These are phyloP conservation scores for Trifolium pratense DNA, from an alignment of 306 rosid species.

Conservation along the genomic window DNA sequence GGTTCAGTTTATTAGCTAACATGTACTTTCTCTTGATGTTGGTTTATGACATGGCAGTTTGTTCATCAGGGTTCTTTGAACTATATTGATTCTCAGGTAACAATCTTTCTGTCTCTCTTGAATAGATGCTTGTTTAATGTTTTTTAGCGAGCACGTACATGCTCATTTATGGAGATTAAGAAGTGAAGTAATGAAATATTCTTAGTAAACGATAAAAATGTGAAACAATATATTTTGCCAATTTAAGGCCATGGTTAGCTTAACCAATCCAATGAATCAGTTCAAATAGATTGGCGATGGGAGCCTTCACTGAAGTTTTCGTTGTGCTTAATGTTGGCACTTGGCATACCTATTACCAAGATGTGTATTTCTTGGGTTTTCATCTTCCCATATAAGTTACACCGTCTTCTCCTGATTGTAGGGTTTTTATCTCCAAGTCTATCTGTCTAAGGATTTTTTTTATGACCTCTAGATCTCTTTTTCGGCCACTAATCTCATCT, in stretches of 20 bases:
- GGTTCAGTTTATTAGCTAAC: conserved; percentile 25
- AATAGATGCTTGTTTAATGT: conserved; percentile 17
- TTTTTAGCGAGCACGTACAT: not conserved
- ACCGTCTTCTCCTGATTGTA: not conserved
- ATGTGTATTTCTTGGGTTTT: not conserved
- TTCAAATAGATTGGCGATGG: not conserved
- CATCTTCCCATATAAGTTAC: not conserved
- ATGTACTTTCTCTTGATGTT: conserved; percentile 30
- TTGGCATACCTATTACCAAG: not conserved
- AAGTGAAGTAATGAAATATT: not conserved
- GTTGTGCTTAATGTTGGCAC: not conserved
- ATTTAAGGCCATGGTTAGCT: conserved; percentile 10
- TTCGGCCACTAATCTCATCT: not conserved
- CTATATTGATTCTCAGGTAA: conserved; percentile 74
- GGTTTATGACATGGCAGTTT: conserved; percentile 56
- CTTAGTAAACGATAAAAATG: conserved; percentile 2
- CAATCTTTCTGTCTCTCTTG: conserved; percentile 39
- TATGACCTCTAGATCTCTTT: not conserved
- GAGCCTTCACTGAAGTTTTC: not conserved
- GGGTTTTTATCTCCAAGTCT: not conserved
- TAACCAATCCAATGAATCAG: conserved; percentile 3
- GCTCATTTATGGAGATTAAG: conserved; percentile 17
- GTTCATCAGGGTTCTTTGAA: conserved; percentile 68
- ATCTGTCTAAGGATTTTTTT: not conserved
- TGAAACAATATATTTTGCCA: not conserved